phyloP scores from a whole-genome alignment of 208 protist species.

The Acanthamoeba healyi region DNA sequence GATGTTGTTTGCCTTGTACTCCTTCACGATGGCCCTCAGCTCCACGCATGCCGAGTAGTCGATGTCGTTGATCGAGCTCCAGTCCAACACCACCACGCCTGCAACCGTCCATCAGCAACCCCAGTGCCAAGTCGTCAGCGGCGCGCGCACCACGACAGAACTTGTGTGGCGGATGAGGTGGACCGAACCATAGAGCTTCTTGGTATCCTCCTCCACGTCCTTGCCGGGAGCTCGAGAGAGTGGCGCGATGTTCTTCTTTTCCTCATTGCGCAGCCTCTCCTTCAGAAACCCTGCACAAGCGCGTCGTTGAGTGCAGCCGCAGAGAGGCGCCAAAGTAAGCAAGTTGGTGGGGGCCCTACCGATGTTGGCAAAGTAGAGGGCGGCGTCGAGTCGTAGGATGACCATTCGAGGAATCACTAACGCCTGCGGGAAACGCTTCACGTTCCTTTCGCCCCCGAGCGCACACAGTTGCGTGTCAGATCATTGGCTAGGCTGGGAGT shows the following conservation, averaged over 20 bases:
- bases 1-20: constrained; percentile 67
- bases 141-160: too few species aligned
- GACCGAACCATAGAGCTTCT: not conserved
- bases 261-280: not conserved
- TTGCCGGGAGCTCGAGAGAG: not conserved
- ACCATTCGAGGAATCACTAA: constrained; percentile 66
- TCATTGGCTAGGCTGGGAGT: not conserved
- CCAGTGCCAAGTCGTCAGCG: not conserved
- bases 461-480: too few species aligned
- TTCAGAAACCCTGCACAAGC: not conserved
- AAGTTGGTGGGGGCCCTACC: not conserved
- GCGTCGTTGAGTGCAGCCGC: not conserved
- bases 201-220: constrained; percentile 5
- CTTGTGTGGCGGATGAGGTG: not conserved
- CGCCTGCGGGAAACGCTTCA: constrained; percentile 77
- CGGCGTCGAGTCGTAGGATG: constrained; percentile 79
- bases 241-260: constrained; percentile 11
- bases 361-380: constrained; percentile 81
- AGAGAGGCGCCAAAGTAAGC: not conserved
- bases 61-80: constrained; percentile 65
- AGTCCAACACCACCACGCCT: constrained; percentile 55
- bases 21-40: constrained; percentile 6
- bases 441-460: constrained; percentile 71
- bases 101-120: too few species aligned
- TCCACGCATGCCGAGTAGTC: constrained; percentile 43